Percentiles rank a stretch among this genome's conserved stretches.
phyloP scores from a whole-genome alignment of 2,329 filamentous ascomycete genomes.

The Elsinoe perseae region DNA sequence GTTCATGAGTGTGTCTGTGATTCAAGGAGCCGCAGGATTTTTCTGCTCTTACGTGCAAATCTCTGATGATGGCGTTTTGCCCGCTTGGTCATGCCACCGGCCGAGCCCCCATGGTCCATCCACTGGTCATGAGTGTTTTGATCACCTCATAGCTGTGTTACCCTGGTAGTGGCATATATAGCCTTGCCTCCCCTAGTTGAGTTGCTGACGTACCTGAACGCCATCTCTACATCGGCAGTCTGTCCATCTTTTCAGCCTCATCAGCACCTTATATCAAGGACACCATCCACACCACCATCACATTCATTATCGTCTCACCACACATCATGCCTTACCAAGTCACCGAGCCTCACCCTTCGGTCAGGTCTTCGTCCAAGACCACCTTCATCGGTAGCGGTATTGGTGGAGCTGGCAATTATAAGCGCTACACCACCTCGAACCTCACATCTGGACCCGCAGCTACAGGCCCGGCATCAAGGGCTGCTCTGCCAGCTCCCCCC shows the following conservation, averaged over 20 bases:
- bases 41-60: constrained; percentile 13
- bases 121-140: constrained; percentile 6
- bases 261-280: neutral
- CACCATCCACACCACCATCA: neutral
- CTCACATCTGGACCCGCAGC: constrained; percentile 42
- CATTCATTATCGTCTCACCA: neutral
- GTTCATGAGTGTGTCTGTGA: neutral
- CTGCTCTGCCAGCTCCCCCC: constrained; percentile 41
- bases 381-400: constrained; percentile 47
- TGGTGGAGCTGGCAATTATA: constrained; percentile 53
- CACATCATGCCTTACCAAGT: constrained; percentile 43
- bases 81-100: constrained; percentile 11
- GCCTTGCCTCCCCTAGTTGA: constrained; percentile 1
- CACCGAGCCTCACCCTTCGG: constrained; percentile 55
- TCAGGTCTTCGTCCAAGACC: constrained; percentile 34
- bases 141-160: constrained; percentile 4
- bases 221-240: neutral
- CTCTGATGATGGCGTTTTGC: constrained; percentile 13
- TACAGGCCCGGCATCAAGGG: constrained; percentile 42
- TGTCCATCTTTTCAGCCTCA: neutral
- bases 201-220: neutral
- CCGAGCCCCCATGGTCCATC: neutral
- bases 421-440: constrained; percentile 47
- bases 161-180: constrained; percentile 7
- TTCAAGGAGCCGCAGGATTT: constrained; percentile 10